Evolutionary conservation across 495 filamentous ascomycete species (phyloP).

Genomic region (Eremomyces bilateralis): DNA sequence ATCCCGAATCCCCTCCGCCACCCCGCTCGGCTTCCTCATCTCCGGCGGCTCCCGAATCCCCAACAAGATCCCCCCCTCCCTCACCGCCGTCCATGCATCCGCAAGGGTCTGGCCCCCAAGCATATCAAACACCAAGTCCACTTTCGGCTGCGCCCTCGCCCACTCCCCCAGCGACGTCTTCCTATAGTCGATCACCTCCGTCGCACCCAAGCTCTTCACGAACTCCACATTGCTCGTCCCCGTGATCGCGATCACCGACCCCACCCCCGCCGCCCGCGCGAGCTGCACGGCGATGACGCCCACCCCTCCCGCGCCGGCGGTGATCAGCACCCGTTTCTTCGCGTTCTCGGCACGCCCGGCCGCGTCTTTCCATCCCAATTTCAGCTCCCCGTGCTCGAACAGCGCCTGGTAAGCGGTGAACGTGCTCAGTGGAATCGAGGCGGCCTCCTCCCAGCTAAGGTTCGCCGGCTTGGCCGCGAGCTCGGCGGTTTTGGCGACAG

Average conservation of each 20-base stretch:
- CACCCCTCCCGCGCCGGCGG: constrained; percentile 29
- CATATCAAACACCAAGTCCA: constrained; percentile 32
- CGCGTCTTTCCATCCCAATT: constrained; percentile 7
- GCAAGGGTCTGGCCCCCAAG: constrained; percentile 24
- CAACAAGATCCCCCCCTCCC: constrained; percentile 23
- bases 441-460: constrained; percentile 27
- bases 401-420: constrained; percentile 37
- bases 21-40: constrained; percentile 18
- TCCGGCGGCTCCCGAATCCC: constrained; percentile 31
- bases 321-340: constrained; percentile 25
- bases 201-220: constrained; percentile 24
- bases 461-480: constrained; percentile 26
- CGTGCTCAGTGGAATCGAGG: constrained; percentile 29
- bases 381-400: constrained; percentile 26
- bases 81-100: constrained; percentile 26
- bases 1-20: constrained; percentile 19
- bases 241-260: constrained; percentile 21
- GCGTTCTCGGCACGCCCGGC: constrained; percentile 8
- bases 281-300: constrained; percentile 37
- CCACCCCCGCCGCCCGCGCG: constrained; percentile 22
- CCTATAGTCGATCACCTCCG: constrained; percentile 26
- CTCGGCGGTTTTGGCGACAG: constrained; percentile 28
- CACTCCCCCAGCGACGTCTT: constrained; percentile 18
- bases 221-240: constrained; percentile 22
- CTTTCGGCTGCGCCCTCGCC: constrained; percentile 13